A percentile compares a stretch with the other conserved stretches of the same genome.
Conservation (phyloP, 768 basidiomycete species). For the Tricholoma terreum region DNA sequence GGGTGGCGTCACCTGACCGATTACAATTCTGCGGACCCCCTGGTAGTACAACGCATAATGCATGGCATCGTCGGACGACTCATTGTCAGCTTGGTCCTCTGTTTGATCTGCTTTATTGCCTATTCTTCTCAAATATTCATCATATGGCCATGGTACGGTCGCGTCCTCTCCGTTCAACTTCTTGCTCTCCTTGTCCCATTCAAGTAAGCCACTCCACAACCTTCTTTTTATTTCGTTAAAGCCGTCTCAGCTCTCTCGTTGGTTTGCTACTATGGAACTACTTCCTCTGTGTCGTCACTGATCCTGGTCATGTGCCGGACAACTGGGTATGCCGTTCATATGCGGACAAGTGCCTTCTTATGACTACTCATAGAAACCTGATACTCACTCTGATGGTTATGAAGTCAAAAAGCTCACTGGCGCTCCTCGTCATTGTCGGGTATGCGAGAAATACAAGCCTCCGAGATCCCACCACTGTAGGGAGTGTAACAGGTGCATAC, state of each 20-base stretch:
- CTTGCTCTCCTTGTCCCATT: constrained; percentile 79
- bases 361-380: constrained; percentile 58
- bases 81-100: constrained; percentile 64
- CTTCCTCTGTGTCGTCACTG: constrained; percentile 72
- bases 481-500: constrained; percentile 71
- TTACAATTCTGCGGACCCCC: neutral
- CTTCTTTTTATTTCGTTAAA: constrained; percentile 8
- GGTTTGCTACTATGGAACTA: constrained; percentile 87
- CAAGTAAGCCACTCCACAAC: constrained; percentile 57
- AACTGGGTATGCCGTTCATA: constrained; percentile 58
- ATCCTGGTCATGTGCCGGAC: constrained; percentile 81
- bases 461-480: constrained; percentile 92
- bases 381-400: constrained; percentile 65
- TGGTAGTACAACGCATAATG: constrained; percentile 23
- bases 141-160: constrained; percentile 91
- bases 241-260: constrained; percentile 58
- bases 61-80: constrained; percentile 52
- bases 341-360: neutral
- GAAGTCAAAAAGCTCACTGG: constrained; percentile 92
- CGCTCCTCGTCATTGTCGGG: constrained; percentile 79
- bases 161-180: constrained; percentile 68
- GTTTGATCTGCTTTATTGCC: constrained; percentile 81
- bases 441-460: constrained; percentile 82
- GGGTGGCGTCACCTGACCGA: neutral
- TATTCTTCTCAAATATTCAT: constrained; percentile 88